Evolutionary conservation across 192 early-diverging fungal species (phyloP).

Genomic region (Geranomyces variabilis): DNA sequence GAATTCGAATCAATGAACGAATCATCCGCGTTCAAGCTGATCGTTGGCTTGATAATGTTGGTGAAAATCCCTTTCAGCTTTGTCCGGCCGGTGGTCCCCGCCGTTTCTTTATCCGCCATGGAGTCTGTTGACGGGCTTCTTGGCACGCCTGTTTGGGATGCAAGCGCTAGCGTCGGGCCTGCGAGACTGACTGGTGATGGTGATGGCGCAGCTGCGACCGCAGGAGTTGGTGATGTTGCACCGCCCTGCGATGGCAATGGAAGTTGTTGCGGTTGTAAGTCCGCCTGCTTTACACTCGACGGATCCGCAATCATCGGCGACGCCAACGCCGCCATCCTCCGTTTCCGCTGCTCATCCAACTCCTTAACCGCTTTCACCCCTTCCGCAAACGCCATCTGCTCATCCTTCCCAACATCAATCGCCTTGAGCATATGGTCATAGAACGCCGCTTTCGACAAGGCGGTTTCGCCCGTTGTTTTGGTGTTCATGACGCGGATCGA

Average conservation of each 20-base stretch:
- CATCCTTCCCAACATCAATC: conserved; percentile 19
- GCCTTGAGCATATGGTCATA: conserved; percentile 32
- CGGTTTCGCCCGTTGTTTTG: conserved; percentile 27
- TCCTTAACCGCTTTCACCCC: conserved; percentile 22
- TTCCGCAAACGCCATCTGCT: conserved; percentile 16
- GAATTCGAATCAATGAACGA: conserved; percentile 15
- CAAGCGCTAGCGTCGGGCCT: not conserved
- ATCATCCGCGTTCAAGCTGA: conserved; percentile 13
- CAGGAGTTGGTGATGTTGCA: not conserved
- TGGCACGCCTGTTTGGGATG: not conserved
- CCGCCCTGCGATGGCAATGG: not conserved
- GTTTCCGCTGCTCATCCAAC: conserved; percentile 10
- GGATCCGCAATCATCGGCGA: not conserved
- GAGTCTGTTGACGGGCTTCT: not conserved
- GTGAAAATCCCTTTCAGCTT: conserved; percentile 31
- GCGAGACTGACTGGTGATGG: not conserved
- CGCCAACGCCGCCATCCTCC: not conserved
- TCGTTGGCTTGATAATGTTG: conserved; percentile 22
- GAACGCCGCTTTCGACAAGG: conserved; percentile 31
- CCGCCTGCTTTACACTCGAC: not conserved
- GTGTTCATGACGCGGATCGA: conserved; percentile 34
- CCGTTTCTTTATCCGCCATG: not conserved
- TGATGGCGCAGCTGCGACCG: not conserved
- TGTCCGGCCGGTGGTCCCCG: not conserved
- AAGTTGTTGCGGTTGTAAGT: not conserved